Evolutionary conservation across 768 basidiomycete genomes (phyloP).

Genomic region (Ephemerocybe angulata): DNA sequence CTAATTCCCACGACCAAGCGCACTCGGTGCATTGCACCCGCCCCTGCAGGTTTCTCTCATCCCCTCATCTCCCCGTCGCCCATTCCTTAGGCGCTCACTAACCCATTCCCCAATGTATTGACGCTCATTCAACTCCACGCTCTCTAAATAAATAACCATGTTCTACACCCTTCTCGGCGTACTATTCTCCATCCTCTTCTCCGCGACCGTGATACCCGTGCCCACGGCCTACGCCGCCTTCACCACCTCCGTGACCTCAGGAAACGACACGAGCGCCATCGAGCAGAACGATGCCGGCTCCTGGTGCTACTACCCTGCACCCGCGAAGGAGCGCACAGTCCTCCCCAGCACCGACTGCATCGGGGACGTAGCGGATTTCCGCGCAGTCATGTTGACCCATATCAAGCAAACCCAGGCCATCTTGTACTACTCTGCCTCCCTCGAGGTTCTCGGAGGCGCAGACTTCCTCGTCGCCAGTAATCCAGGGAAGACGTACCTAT

Average conservation of each 20-base stretch:
- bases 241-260: background rate
- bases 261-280: background rate
- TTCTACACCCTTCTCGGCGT: background rate
- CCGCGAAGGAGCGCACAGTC: background rate
- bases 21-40: no score
- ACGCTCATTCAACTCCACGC: no score
- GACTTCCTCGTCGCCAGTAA: background rate
- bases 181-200: background rate
- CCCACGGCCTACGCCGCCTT: background rate
- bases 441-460: background rate
- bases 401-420: background rate
- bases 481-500: background rate
- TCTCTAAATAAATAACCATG: no score
- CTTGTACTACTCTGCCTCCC: background rate
- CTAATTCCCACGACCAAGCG: no score
- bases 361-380: background rate
- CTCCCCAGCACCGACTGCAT: background rate
- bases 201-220: background rate
- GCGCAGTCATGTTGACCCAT: background rate
- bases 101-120: no score
- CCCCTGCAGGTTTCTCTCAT: no score
- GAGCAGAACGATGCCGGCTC: background rate
- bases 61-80: no score
- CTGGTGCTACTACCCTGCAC: slow-evolving; percentile 1
- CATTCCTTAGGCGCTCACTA: no score